Base-by-base conservation (phyloP, 768 basidiomycete species). In the Mycena olivaceomarginata region DNA sequence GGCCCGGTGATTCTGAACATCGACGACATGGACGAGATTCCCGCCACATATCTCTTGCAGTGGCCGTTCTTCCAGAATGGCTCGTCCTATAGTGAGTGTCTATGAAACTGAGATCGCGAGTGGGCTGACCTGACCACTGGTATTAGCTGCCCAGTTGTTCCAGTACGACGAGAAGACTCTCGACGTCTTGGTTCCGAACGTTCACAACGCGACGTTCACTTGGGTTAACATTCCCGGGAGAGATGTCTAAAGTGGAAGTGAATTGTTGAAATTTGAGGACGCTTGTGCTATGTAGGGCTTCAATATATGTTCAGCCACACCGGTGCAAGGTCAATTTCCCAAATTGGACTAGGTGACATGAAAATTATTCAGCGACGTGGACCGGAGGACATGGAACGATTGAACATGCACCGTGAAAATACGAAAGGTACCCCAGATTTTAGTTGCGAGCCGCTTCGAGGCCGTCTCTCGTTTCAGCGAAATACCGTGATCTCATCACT, bases 61-160 rank as follows among this genome's bases (percentile, higher is more conserved):
- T 76, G 72, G 31, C 75, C 75, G 5, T 76, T 76, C 75, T 72
- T 72, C 75, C 43, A 72, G 64, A 71, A 71, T 48, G 75, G 75
- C 7, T 67, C 65, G 0, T 67, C 70, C 2, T 76, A 76, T 31
- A 76, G 75, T 76, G 31, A 22, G 75, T 71, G 16, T 18, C 46
- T 25, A 15, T 41, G 18, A 59, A 11, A 15, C 31, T 1, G 41
- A 9, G n/a, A 18, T 10, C 25, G 4, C 11, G 7, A n/a, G 12
- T 53, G 31, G 31, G 31, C 75, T 76, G 2, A 45, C 18, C 37
- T 6, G 39, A 18, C 39, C n/a, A 53, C 7, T 4, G 31, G 31
- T 31, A 31, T 7, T 41, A 76, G 75, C 75, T 20, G 75, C 57
- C 9, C 75, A 62, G 41, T 12, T 76, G 6, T 76, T 76, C 65